Evolutionary conservation across 1,139 yeast genomes (phyloP).

Genomic region (Hemisphaericaspora lyxosophila): DNA sequence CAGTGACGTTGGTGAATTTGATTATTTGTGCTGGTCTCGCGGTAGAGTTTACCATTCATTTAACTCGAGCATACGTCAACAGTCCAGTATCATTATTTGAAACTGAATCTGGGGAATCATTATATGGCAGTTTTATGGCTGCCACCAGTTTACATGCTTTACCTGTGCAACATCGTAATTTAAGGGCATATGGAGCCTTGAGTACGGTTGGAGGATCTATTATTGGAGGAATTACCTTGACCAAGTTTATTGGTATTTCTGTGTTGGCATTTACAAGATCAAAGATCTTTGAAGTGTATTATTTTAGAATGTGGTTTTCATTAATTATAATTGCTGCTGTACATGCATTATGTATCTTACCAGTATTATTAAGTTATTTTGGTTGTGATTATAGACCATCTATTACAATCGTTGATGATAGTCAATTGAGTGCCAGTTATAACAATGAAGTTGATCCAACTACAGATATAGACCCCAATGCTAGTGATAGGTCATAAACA

Average conservation of each 20-base stretch:
- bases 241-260: conserved; percentile 83
- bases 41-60: conserved; percentile 88
- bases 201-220: conserved; percentile 83
- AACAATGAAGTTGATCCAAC: conserved; percentile 5
- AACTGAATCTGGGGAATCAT: conserved; percentile 14
- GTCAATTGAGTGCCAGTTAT: conserved; percentile 8
- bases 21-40: conserved; percentile 89
- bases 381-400: conserved; percentile 47
- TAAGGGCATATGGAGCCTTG: conserved; percentile 56
- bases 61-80: conserved; percentile 70
- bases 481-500: conserved; percentile 5
- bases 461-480: neutral
- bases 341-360: conserved; percentile 77
- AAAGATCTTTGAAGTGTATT: conserved; percentile 84
- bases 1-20: conserved; percentile 83
- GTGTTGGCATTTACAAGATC: conserved; percentile 86
- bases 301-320: conserved; percentile 94
- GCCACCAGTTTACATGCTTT: conserved; percentile 7
- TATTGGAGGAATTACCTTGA: conserved; percentile 83
- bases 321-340: conserved; percentile 73
- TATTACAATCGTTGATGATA: conserved; percentile 6
- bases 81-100: conserved; percentile 16
- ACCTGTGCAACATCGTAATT: conserved; percentile 10
- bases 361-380: conserved; percentile 62
- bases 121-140: conserved; percentile 18